These are phyloP conservation scores for Leccinum ponderosum DNA, from an alignment of 1,284 basidiomycete species.

Conservation along the genomic window DNA sequence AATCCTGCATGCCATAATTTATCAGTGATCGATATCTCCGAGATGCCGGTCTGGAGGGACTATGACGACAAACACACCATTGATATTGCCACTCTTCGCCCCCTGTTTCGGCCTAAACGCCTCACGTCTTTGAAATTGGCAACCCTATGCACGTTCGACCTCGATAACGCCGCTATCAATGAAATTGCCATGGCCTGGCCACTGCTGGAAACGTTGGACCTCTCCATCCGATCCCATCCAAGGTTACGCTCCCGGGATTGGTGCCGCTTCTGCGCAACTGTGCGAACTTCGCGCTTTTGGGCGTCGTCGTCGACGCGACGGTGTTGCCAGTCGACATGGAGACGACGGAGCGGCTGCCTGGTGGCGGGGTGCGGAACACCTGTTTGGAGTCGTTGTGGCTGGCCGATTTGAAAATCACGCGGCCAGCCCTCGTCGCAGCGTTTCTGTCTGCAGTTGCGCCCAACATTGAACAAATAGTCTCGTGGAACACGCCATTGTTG, in stretches of 20 bases:
- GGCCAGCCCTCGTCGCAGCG: constrained; percentile 25
- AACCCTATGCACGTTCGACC: constrained; percentile 27
- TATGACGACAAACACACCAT: constrained; percentile 34
- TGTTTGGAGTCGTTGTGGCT: constrained; percentile 27
- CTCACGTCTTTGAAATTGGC: constrained; percentile 27
- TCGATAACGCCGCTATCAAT: constrained; percentile 23
- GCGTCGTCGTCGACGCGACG: constrained; percentile 30
- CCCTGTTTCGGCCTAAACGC: constrained; percentile 24
- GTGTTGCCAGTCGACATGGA: constrained; percentile 10
- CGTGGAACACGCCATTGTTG: constrained; percentile 28
- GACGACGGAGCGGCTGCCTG: constrained; percentile 8
- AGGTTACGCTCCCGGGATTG: constrained; percentile 26
- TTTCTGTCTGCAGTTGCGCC: constrained; percentile 31
- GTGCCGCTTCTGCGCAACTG: constrained; percentile 23
- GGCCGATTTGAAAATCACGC: constrained; percentile 29
- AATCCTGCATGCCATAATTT: constrained; percentile 26
- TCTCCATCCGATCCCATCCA: constrained; percentile 29
- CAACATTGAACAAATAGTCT: constrained; percentile 27
- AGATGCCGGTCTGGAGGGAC: constrained; percentile 31
- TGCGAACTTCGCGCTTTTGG: constrained; percentile 24
- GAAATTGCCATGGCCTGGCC: constrained; percentile 33
- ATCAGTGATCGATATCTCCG: constrained; percentile 29
- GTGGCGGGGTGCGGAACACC: constrained; percentile 27
- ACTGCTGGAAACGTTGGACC: constrained; percentile 23
- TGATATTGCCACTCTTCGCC: constrained; percentile 22